phyloP scores from a whole-genome alignment of 306 rosid species.

The Pyrus communis region DNA sequence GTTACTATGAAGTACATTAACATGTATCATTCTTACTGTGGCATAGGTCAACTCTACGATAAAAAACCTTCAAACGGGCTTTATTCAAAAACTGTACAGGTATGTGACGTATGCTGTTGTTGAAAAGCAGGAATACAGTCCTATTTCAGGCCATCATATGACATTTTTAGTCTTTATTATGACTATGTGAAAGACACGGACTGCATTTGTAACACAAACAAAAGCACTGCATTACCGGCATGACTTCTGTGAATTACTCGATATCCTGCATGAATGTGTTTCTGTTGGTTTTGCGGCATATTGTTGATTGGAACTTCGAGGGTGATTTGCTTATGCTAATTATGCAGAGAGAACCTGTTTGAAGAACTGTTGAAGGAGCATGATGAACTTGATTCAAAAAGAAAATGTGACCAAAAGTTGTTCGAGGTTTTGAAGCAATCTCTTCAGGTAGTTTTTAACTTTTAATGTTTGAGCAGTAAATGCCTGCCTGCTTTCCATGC shows the following conservation, averaged over 20 bases:
- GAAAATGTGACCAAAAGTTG: conserved; percentile 14
- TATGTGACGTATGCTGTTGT: neutral
- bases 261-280: neutral
- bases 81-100: conserved; percentile 34
- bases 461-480: neutral
- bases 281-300: neutral
- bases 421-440: conserved; percentile 21
- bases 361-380: conserved; percentile 37
- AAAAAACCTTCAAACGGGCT: conserved; percentile 19
- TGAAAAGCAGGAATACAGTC: neutral
- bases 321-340: neutral
- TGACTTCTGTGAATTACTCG: neutral
- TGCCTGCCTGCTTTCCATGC: too few relatives aligned
- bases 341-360: conserved; percentile 32
- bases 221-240: neutral
- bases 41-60: conserved; percentile 34
- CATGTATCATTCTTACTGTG: conserved; percentile 1
- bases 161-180: neutral
- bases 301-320: neutral
- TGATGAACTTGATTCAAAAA: conserved; percentile 20
- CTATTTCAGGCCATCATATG: neutral
- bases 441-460: conserved; percentile 16
- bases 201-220: neutral
- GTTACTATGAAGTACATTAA: neutral
- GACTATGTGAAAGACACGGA: neutral